Base-by-base conservation (phyloP, 208 protist species). In the Acanthamoeba triangularis region DNA sequence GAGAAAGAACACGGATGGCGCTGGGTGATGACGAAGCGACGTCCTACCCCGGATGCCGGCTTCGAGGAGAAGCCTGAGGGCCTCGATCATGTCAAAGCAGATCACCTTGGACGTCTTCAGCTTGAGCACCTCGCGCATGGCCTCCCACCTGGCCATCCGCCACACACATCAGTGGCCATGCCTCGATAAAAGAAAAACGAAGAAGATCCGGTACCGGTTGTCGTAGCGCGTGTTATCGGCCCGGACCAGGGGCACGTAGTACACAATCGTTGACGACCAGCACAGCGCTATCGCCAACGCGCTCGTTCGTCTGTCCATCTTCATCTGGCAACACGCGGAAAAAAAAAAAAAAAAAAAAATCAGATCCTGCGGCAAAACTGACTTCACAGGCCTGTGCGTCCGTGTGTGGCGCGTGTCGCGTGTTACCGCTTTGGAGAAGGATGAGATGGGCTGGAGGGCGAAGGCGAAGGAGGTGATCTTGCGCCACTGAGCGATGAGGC, bases 21-120 rank as follows among this genome's bases (percentile, higher is more conserved):
- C 14, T 88, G 41, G n/a, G 25, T 16, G 80, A 25, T 54, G 20
- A n/a, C n/a, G n/a, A n/a, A n/a, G n/a, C n/a, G 76, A 20, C n/a
- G n/a, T n/a, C 25, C 59, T 93, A 93, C 88, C 88, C 76, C 56
- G 14, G 28, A 93, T 93, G 56, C 88, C 88, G 28, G 52, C 59
- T 18, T 93, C 88, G 11, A 93, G 30, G 16, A 93, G 88, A 4
- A 93, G 52, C 8, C 88, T 56, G 13, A 93, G 65, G 28, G 59
- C 44, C 7, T 20, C 33, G 35, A 76, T 61, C 88, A 93, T 93
- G 41, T 93, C 88, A 13, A n/a, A 93, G 65, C 88, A 93, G 25
- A 93, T 93, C 16, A 56, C 37, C 65, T 93, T 67, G 0, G 56
- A 61, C 25, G 33, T 76, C 25, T 47, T 30, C 13, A 52, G 56